A percentile compares a stretch with the other conserved stretches of the same genome.
These are phyloP conservation scores for Candida tibetensis DNA, from an alignment of 805 yeast species.

Conservation along the genomic window DNA sequence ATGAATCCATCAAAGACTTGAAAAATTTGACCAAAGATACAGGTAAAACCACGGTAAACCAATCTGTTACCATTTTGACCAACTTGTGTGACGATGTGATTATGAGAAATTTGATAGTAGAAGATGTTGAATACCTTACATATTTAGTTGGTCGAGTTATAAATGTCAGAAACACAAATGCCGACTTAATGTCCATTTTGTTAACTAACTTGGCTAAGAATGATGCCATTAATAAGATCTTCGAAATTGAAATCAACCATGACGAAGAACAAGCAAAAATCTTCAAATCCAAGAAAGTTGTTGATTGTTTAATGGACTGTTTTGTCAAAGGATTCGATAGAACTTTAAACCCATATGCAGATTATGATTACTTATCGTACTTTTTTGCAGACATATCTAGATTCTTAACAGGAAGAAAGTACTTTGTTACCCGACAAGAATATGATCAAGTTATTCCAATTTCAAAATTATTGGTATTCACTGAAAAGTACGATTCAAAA, in stretches of 20 bases:
- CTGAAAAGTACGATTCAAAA: constrained; percentile 74
- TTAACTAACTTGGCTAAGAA: constrained; percentile 83
- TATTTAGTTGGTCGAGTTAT: constrained; percentile 49
- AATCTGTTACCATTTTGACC: constrained; percentile 75
- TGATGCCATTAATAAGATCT: constrained; percentile 55
- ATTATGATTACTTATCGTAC: constrained; percentile 78
- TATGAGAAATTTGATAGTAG: constrained; percentile 62
- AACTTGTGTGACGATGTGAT: constrained; percentile 73
- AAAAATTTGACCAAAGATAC: constrained; percentile 55
- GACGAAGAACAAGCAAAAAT: constrained; percentile 39
- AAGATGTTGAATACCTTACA: constrained; percentile 56
- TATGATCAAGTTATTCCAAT: constrained; percentile 79
- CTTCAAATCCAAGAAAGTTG: constrained; percentile 55
- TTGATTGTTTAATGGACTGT: constrained; percentile 84
- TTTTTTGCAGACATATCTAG: constrained; percentile 90
- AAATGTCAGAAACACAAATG: constrained; percentile 57
- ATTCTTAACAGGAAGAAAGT: constrained; percentile 67
- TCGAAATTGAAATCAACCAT: constrained; percentile 36
- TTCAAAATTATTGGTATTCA: constrained; percentile 76
- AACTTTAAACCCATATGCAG: constrained; percentile 65
- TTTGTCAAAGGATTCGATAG: constrained; percentile 83
- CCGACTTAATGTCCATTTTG: constrained; percentile 80
- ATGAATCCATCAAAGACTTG: constrained; percentile 69
- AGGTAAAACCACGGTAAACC: constrained; percentile 55
- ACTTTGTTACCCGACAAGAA: constrained; percentile 67